These are phyloP conservation scores for Pigoraptor vietnamica DNA, from an alignment of 78 protist genomes.

Conservation along the genomic window DNA sequence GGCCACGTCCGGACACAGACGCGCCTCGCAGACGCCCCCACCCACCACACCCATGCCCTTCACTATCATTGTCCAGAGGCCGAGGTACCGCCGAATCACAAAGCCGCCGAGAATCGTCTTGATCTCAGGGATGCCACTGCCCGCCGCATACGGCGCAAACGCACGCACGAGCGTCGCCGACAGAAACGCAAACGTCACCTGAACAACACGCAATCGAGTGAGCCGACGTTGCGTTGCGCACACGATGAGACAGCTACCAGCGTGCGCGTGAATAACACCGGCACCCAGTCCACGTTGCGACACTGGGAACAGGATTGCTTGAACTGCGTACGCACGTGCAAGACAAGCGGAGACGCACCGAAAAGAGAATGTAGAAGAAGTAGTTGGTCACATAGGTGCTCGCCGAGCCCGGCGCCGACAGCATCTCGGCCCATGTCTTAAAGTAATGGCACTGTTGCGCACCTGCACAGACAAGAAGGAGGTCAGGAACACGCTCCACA, in stretches of 20 bases:
- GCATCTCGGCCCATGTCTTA: neutral
- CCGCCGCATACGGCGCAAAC: constrained; percentile 34
- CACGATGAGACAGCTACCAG: neutral
- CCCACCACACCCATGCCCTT: constrained; percentile 23
- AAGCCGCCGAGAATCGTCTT: constrained; percentile 51
- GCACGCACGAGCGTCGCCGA: neutral
- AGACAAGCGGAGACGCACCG: no score
- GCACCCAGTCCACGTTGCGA: neutral
- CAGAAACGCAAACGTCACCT: neutral
- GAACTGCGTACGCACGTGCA: neutral
- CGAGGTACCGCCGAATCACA: constrained; percentile 17
- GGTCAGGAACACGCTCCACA: no score
- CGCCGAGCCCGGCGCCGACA: no score
- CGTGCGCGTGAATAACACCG: neutral
- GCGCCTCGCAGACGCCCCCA: no score
- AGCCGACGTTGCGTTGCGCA: neutral
- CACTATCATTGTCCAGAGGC: constrained; percentile 19
- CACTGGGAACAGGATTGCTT: neutral
- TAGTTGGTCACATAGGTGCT: neutral
- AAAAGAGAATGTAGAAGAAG: neutral
- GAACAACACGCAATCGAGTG: neutral
- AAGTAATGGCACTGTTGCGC: neutral
- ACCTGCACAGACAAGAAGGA: neutral
- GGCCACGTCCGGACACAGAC: no score
- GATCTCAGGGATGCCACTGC: constrained; percentile 59